phyloP scores from a whole-genome alignment of 805 yeast species.

The Monosporozyma aerobia region DNA sequence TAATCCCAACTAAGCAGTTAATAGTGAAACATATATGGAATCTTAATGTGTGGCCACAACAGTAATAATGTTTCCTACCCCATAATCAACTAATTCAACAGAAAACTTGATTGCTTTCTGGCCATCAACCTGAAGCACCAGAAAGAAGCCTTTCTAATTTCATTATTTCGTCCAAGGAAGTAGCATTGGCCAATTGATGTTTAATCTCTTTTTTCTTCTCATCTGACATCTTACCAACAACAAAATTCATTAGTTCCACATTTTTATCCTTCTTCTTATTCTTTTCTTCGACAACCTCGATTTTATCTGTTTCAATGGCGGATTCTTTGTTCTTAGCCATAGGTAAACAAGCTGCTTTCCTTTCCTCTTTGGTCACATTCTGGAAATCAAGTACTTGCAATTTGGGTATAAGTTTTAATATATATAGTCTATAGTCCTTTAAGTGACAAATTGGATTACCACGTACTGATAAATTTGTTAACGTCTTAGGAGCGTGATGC shows the following conservation, averaged over 20 bases:
- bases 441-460: constrained; percentile 50
- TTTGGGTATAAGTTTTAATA: constrained; percentile 55
- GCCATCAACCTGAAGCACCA: constrained; percentile 14
- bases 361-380: constrained; percentile 47
- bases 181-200: constrained; percentile 49
- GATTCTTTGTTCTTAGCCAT: background rate
- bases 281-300: background rate
- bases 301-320: background rate
- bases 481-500: constrained; percentile 30
- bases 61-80: too few relatives aligned
- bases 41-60: too few relatives aligned
- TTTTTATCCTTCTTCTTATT: constrained; percentile 18
- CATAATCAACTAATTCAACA: too few relatives aligned
- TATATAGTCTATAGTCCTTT: constrained; percentile 48
- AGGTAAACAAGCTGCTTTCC: background rate
- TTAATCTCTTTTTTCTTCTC: constrained; percentile 46
- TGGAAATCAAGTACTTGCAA: constrained; percentile 60
- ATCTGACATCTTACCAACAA: constrained; percentile 40
- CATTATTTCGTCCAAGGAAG: constrained; percentile 66
- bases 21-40: too few relatives aligned
- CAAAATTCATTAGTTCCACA: constrained; percentile 29
- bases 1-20: too few relatives aligned
- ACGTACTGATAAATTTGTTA: constrained; percentile 41
- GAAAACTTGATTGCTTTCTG: background rate
- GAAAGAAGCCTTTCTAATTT: constrained; percentile 49